Conservation (phyloP, 257 asterid species). For the Solanum pennellii region DNA sequence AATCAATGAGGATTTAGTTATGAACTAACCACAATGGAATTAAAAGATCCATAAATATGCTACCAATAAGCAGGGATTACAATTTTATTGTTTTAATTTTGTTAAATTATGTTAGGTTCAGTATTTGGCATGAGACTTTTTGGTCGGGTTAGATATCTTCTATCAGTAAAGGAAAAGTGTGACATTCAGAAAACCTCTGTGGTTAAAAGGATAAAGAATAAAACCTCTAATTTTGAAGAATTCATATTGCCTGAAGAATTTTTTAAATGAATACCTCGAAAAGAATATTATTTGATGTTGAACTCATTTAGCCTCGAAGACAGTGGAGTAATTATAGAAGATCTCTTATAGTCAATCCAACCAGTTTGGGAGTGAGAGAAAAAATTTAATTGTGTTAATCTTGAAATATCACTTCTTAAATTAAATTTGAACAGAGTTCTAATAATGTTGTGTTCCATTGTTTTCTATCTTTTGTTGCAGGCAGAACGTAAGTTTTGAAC, state of each 20-base stretch:
- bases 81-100: not conserved
- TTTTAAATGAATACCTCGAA: too few relatives aligned
- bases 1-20: not conserved
- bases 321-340: not conserved
- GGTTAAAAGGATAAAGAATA: not conserved
- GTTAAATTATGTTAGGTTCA: not conserved
- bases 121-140: not conserved
- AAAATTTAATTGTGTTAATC: not conserved
- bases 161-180: not conserved
- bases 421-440: not conserved
- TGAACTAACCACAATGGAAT: not conserved
- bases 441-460: not conserved
- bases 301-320: not conserved
- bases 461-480: constrained; percentile 11
- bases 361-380: not conserved
- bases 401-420: not conserved
- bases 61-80: not conserved
- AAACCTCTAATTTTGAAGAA: not conserved
- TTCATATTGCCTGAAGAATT: not conserved
- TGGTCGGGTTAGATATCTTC: not conserved
- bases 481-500: constrained; percentile 35
- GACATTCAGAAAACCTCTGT: not conserved
- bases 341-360: not conserved
- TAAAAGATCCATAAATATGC: not conserved
- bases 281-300: not conserved